Base-by-base conservation (phyloP, 2,329 filamentous ascomycete species). In the Zasmidium angulare region DNA sequence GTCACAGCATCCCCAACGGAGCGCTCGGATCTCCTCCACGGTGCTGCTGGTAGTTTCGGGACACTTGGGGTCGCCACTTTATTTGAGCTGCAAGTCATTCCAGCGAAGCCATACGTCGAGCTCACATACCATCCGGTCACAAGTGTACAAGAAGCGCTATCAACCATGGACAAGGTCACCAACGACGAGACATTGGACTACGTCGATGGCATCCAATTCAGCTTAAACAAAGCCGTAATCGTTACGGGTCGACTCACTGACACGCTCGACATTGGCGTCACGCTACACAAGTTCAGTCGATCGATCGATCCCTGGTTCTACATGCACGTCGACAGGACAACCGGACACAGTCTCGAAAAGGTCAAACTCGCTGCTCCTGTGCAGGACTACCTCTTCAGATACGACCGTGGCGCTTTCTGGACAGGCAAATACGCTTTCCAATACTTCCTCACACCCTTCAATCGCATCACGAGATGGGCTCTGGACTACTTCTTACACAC, bases 251-350 rank as follows among this genome's bases (percentile, higher is more conserved):
- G 74, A 53, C 58, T 66, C 20, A 58, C 51, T 7, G 52, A 63
- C 43, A 36, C 50, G 0, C 61, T 79, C 0, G 79, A 79, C 0
- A 56, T 69, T 4, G 66, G 63, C 9, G 62, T 55, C 12, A 67
- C 70, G 23, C 19, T 75, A 1, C 72, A 75, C 55, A 68, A 68
- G 0, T 89, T 90, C 71, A 82, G 81, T n/a, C 77, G 82, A 11
- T 76, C 82, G 0, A 72, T 71, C 2, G 89, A 92, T 64, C 84
- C 86, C 0, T 92, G 89, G 89, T 90, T 90, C 69, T 91, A 90
- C 60, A 76, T 91, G 2, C 88, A 89, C 63, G 87, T 83, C 1
- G 74, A 84, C 63, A 72, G 79, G 10, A 60, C 54, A 20, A 65
- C 61, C 20, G 36, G 36, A 17, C 60, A 17, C 23, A 58, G 58